Evolutionary conservation across 495 filamentous ascomycete genomes (phyloP), one percentile per base, ranked within the genome.

Genomic region (Chaetomium tenue): DNA sequence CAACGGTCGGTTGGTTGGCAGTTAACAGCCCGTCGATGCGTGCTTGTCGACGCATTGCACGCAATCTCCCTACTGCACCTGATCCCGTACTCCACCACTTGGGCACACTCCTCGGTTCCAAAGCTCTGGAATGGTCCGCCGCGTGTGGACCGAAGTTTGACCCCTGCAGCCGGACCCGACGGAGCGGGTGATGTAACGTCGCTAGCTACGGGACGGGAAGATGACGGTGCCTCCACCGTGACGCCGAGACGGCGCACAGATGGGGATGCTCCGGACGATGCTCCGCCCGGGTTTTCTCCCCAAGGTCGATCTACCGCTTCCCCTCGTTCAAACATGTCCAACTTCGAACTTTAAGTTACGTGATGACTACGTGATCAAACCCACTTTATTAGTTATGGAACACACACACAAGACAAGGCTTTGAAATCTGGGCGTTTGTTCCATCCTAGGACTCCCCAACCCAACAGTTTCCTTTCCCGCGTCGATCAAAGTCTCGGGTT

Each of bases 121-220:
- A 22, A 12, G 25, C n/a, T 53, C 53, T 26, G 30, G 53, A 40
- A 40, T 44, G 55, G 37, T 23, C 55, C 55, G 20, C 33, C 9
- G 1, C 48, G 12, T 25, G n/a, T 23, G 30, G 26, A 37, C 28
- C 46, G 58, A 26, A 13, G 20, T 37, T 52, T 23, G 11, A 47
- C 37, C 63, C 56, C 47, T 60, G 56, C 33, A 28, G 37, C 15
- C 22, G 30, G 48, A 46, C 47, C 55, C 63, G 47, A 47, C 20
- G 2, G 15, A 13, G 13, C 26, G 63, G 63, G 47, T 59, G 15
- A 64, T 64, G 63, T 60, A 64, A 64, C 63, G 15, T 58, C 63
- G 18, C 46, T 20, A 50, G 16, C 22, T 51, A 52, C 55, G 44
- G 62, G 28, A 26, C 40, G 61, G 42, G 26, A 63, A 7, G 13